These are phyloP conservation scores for Boletellus ananiceps DNA, from an alignment of 768 basidiomycete genomes.

Conservation along the genomic window DNA sequence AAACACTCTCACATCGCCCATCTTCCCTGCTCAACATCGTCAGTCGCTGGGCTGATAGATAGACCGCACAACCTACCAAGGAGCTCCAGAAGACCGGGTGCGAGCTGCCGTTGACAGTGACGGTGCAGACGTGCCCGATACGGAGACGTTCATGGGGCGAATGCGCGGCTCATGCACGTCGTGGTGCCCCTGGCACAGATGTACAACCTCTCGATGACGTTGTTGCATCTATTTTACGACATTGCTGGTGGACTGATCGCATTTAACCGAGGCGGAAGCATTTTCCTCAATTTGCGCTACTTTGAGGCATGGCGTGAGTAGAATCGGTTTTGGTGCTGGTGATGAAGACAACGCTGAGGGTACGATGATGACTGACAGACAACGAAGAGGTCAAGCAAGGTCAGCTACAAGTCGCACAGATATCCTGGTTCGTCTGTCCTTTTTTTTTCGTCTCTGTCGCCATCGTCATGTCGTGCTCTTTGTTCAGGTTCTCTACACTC, in stretches of 20 bases:
- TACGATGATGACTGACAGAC: conserved; percentile 40
- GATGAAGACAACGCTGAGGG: too few species aligned
- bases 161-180: conserved; percentile 71
- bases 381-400: conserved; percentile 60
- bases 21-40: conserved; percentile 41
- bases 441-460: background rate
- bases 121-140: conserved; percentile 51
- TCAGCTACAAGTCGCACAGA: conserved; percentile 56
- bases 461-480: background rate
- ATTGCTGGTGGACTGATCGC: conserved; percentile 77
- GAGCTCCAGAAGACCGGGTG: conserved; percentile 49
- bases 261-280: conserved; percentile 85
- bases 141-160: conserved; percentile 43
- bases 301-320: conserved; percentile 85
- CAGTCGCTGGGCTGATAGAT: background rate
- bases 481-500: conserved; percentile 81
- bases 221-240: conserved; percentile 87
- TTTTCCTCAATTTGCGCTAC: conserved; percentile 86
- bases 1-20: conserved; percentile 60
- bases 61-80: conserved; percentile 44
- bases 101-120: background rate
- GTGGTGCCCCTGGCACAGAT: conserved; percentile 61
- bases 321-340: background rate
- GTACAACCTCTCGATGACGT: conserved; percentile 68
- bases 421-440: conserved; percentile 59